phyloP scores from a whole-genome alignment of 768 basidiomycete genomes.

The Hygrophorus pudorinus region DNA sequence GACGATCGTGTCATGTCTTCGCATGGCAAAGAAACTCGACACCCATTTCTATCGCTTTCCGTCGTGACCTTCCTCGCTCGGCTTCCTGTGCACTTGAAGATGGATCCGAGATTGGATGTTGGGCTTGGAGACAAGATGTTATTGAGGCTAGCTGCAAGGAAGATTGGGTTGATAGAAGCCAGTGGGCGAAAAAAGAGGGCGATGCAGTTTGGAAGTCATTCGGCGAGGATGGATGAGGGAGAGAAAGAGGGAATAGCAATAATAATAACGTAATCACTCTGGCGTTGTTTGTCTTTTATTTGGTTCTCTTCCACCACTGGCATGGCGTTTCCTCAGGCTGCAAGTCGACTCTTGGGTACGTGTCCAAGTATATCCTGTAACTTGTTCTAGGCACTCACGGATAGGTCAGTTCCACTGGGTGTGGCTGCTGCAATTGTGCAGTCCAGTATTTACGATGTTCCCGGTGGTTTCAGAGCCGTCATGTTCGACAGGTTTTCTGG shows the following conservation, averaged over 20 bases:
- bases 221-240: slow-evolving; percentile 62
- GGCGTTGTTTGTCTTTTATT: background rate
- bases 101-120: slow-evolving; percentile 63
- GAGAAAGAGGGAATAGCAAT: slow-evolving; percentile 2
- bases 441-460: slow-evolving; percentile 63
- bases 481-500: slow-evolving; percentile 98
- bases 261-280: no score
- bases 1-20: slow-evolving; percentile 92
- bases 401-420: slow-evolving; percentile 33
- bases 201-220: slow-evolving; percentile 94
- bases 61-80: slow-evolving; percentile 69
- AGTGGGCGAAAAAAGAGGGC: slow-evolving; percentile 79
- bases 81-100: slow-evolving; percentile 74
- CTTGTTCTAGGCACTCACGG: background rate
- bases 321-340: slow-evolving; percentile 45
- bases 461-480: slow-evolving; percentile 87
- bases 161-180: slow-evolving; percentile 69
- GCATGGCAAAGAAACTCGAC: slow-evolving; percentile 85
- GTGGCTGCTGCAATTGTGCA: slow-evolving; percentile 34
- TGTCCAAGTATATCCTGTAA: slow-evolving; percentile 3
- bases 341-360: slow-evolving; percentile 40
- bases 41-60: slow-evolving; percentile 80
- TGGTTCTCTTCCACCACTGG: background rate
- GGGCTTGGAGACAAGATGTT: slow-evolving; percentile 88
- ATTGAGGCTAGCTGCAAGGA: slow-evolving; percentile 57